Percentiles rank a stretch among this genome's conserved stretches.
Evolutionary conservation across 2,329 filamentous ascomycete genomes (phyloP).

Genomic region (Bipolaris cookei): DNA sequence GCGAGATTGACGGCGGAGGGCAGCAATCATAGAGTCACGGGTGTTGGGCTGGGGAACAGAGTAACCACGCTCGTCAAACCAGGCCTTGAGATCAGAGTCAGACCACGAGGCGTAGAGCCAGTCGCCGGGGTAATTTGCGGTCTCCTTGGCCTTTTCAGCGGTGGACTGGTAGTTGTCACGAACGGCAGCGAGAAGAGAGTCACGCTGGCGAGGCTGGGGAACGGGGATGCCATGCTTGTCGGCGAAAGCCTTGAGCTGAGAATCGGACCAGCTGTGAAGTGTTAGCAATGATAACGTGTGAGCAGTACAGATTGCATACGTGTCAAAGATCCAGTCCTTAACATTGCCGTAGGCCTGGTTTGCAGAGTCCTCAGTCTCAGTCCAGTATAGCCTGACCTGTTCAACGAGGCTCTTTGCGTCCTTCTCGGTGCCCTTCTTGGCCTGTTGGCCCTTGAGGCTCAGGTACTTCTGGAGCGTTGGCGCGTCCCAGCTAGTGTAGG

Average conservation of each 20-base stretch:
- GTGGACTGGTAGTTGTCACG: conserved; percentile 81
- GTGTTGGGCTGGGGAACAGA: conserved; percentile 81
- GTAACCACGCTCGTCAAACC: conserved; percentile 87
- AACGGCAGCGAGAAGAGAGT: conserved; percentile 76
- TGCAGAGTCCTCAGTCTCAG: conserved; percentile 78
- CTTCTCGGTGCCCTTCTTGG: conserved; percentile 69
- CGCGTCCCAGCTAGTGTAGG: conserved; percentile 79
- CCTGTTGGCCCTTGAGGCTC: conserved; percentile 72
- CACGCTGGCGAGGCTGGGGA: conserved; percentile 85
- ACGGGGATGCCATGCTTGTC: conserved; percentile 87
- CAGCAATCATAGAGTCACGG: conserved; percentile 87
- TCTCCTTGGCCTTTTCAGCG: conserved; percentile 78
- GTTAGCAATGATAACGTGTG: conserved; percentile 44
- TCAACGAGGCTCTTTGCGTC: conserved; percentile 71
- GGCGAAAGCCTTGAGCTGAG: conserved; percentile 89
- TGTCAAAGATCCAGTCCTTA: conserved; percentile 91
- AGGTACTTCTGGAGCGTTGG: conserved; percentile 72
- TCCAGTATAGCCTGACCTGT: conserved; percentile 76
- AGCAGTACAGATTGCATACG: conserved; percentile 51
- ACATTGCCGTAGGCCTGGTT: conserved; percentile 73
- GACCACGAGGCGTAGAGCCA: conserved; percentile 94
- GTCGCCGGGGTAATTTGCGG: conserved; percentile 85
- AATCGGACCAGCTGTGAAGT: conserved; percentile 79
- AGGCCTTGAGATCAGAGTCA: conserved; percentile 91
- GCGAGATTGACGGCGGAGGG: conserved; percentile 88